Evolutionary conservation across 768 basidiomycete genomes (phyloP).

Genomic region (Boletus rubescentipes): DNA sequence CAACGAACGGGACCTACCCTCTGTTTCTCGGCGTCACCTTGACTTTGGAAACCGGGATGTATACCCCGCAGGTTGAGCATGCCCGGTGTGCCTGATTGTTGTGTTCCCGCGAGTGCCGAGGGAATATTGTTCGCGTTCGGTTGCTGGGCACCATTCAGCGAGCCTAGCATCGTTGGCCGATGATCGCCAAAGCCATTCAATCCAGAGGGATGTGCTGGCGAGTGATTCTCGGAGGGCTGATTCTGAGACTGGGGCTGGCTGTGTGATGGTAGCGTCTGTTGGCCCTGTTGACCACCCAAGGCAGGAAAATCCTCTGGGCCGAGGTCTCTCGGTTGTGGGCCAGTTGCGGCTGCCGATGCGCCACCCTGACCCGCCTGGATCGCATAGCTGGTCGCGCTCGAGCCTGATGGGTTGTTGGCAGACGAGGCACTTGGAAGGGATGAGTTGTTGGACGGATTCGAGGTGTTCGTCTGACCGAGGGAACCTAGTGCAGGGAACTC

Average conservation of each 20-base stretch:
- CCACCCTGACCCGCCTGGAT: slow-evolving; percentile 68
- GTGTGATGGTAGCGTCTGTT: slow-evolving; percentile 24
- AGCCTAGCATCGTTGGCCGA: slow-evolving; percentile 57
- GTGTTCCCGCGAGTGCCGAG: slow-evolving; percentile 40
- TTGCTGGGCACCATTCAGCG: slow-evolving; percentile 36
- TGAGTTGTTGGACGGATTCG: slow-evolving; percentile 38
- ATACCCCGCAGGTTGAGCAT: slow-evolving; percentile 56
- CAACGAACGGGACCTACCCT: slow-evolving; percentile 49
- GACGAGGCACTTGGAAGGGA: slow-evolving; percentile 22
- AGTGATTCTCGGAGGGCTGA: slow-evolving; percentile 33
- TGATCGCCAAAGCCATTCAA: slow-evolving; percentile 63
- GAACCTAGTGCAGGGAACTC: slow-evolving; percentile 86
- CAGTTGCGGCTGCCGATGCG: slow-evolving; percentile 12
- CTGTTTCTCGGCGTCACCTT: slow-evolving; percentile 64
- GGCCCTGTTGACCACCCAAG: slow-evolving; percentile 61
- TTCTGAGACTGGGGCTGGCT: slow-evolving; percentile 31
- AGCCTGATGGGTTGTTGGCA: slow-evolving; percentile 29
- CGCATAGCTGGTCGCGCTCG: slow-evolving; percentile 68
- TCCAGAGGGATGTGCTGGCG: slow-evolving; percentile 65
- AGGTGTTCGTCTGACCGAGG: slow-evolving; percentile 48
- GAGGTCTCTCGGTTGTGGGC: slow-evolving; percentile 41
- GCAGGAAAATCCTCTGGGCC: slow-evolving; percentile 92
- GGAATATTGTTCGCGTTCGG: slow-evolving; percentile 16
- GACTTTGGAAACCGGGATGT: slow-evolving; percentile 48
- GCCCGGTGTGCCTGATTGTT: slow-evolving; percentile 59